A percentile compares a stretch with the other conserved stretches of the same genome.
These are phyloP conservation scores for Picea sitchensis DNA, from an alignment of 75 land plant species.

Conservation along the genomic window DNA sequence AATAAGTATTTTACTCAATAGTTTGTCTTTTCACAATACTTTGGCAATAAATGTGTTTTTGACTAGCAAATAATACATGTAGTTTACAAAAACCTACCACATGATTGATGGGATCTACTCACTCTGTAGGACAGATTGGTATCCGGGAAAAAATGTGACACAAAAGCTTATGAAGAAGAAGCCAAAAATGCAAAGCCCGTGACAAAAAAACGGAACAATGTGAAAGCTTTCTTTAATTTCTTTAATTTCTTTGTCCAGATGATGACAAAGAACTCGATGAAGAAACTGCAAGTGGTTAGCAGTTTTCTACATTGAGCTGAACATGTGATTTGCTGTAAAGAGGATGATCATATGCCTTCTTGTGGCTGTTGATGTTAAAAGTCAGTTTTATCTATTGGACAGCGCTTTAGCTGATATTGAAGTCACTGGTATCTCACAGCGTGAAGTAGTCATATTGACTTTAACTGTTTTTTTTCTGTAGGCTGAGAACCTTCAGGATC, in stretches of 20 bases:
- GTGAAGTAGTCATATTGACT: background rate
- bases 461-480: conserved; percentile 10
- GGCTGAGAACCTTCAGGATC: conserved; percentile 51
- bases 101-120: conserved; percentile 74
- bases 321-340: background rate
- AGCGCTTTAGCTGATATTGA: background rate
- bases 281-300: conserved; percentile 52
- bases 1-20: no score
- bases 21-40: no score
- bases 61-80: background rate
- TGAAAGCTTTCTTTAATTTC: conserved; percentile 97
- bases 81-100: conserved; percentile 92
- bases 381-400: background rate
- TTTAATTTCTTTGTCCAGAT: conserved; percentile 95
- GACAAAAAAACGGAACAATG: conserved; percentile 94
- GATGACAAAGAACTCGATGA: conserved; percentile 92
- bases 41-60: background rate
- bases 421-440: background rate
- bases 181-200: conserved; percentile 81
- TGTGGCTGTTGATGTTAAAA: no score
- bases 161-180: conserved; percentile 93
- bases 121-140: conserved; percentile 87
- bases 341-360: no score
- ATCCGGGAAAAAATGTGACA: conserved; percentile 85
- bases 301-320: background rate